Evolutionary conservation across 2,329 filamentous ascomycete genomes (phyloP).

Genomic region (Paecilomyces variotii): DNA sequence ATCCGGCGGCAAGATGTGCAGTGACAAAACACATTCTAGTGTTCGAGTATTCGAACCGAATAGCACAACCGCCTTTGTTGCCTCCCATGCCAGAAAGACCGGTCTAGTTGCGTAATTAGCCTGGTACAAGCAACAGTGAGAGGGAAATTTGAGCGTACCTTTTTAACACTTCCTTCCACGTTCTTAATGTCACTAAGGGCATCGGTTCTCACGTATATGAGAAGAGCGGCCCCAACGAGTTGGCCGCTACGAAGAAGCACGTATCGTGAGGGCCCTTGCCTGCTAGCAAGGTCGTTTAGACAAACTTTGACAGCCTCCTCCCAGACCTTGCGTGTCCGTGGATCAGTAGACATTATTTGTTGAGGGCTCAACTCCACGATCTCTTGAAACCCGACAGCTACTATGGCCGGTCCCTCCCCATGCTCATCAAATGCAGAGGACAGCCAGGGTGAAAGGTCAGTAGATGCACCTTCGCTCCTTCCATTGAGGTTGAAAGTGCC

Average conservation of each 20-base stretch:
- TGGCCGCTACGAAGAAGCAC: conserved; percentile 86
- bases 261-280: conserved; percentile 65
- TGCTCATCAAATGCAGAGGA: conserved; percentile 52
- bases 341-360: conserved; percentile 98
- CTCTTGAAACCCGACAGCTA: conserved; percentile 91
- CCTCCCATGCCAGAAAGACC: conserved; percentile 95
- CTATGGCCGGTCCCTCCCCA: conserved; percentile 68
- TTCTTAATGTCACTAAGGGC: conserved; percentile 80
- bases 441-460: conserved; percentile 81
- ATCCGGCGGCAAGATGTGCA: conserved; percentile 90
- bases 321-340: conserved; percentile 75
- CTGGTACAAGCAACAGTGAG: background rate
- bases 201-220: conserved; percentile 80
- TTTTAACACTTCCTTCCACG: conserved; percentile 92
- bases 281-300: conserved; percentile 63
- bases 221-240: conserved; percentile 84
- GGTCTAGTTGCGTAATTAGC: conserved; percentile 39
- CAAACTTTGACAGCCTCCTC: conserved; percentile 71
- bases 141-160: conserved; percentile 37
- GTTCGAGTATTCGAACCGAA: conserved; percentile 88
- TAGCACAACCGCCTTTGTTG: conserved; percentile 95
- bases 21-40: conserved; percentile 94
- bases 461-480: conserved; percentile 64
- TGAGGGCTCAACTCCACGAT: conserved; percentile 97
- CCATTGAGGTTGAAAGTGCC: conserved; percentile 96